Base-by-base conservation (phyloP, 257 asterid species). In the Nicotiana attenuata region DNA sequence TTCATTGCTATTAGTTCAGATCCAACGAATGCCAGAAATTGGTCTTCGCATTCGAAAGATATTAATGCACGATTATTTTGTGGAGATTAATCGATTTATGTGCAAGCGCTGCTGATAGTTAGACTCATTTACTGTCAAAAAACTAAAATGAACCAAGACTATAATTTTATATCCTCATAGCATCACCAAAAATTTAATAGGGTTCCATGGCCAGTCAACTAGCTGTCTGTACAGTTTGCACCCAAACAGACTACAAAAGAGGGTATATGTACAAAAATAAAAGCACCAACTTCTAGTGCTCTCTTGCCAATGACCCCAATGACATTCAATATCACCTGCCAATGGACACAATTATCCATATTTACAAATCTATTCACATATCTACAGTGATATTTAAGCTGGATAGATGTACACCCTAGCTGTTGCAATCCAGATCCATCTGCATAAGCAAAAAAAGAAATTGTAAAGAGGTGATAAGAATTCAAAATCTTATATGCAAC, bases 281-380 rank as follows among this genome's bases (percentile, higher is more conserved):
- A 15, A 53, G 59, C 59, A 53, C 59, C 20, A 53, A 8, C 11
- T 41, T 41, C 47, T 41, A 41, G 11, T 8, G 50, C 50, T 53
- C n/a, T 53, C 19, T 53, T 53, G 59, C 59, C 59, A 14, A 15
- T 5, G 19, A 53, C 9, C 59, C 17, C 59, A 53, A 53, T 53
- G n/a, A 53, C 19, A 15, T 53, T 53, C 7, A 53, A 17, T 14
- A 53, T 53, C 59, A 15, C 59, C 59, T 15, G 59, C 59, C 19
- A 53, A 80, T 78, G 56, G 26, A 53, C 87, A 87, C 73, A 66
- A 56, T n/a, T 52, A 56, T 76, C 41, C 31, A 75, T 81, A 83
- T 84, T 76, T 87, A 84, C 85, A 84, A n/a, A 22, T 38, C 82
- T 73, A 78, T 20, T 65, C 75, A 80, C 84, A 78, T 76, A 29